Evolutionary conservation across 2,329 filamentous ascomycete species (phyloP).

Genomic region (Colletotrichum abscissum): DNA sequence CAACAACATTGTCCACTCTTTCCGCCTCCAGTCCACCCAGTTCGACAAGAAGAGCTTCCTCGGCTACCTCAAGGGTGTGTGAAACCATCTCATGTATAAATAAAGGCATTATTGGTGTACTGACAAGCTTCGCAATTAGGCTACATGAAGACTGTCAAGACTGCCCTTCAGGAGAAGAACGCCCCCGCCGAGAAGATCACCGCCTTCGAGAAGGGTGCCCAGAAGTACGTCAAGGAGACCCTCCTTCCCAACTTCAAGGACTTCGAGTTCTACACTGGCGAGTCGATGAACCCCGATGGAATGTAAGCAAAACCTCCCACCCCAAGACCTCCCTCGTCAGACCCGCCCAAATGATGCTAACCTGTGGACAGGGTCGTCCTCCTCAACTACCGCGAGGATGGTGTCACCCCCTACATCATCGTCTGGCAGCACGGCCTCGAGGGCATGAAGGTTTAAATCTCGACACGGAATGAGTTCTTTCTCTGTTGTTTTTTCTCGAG

Average conservation of each 20-base stretch:
- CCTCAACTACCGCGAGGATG: conserved; percentile 98
- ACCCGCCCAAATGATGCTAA: neutral
- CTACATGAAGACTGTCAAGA: conserved; percentile 94
- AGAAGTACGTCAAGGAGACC: conserved; percentile 82
- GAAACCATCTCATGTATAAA: conserved; percentile 38
- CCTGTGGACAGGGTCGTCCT: conserved; percentile 75
- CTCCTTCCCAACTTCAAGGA: conserved; percentile 90
- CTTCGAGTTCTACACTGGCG: conserved; percentile 93
- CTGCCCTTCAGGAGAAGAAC: conserved; percentile 71
- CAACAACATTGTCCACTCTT: conserved; percentile 93
- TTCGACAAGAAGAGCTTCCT: conserved; percentile 94
- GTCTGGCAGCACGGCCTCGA: conserved; percentile 96
- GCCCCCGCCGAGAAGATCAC: conserved; percentile 75
- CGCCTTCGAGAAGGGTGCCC: conserved; percentile 82
- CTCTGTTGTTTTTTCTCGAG: conserved; percentile 17
- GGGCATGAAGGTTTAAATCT: conserved; percentile 88
- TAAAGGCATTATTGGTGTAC: neutral
- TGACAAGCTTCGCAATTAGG: conserved; percentile 53
- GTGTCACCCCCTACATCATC: conserved; percentile 87
- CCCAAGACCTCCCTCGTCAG: neutral
- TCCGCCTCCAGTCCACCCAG: conserved; percentile 82
- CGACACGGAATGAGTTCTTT: neutral
- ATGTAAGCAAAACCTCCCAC: conserved; percentile 72
- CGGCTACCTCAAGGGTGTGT: conserved; percentile 82
- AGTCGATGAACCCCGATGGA: conserved; percentile 92